Evolutionary conservation across 1,284 basidiomycete genomes (phyloP), one percentile per base, ranked within the genome.

Genomic region (Anthracocystis walkeri): DNA sequence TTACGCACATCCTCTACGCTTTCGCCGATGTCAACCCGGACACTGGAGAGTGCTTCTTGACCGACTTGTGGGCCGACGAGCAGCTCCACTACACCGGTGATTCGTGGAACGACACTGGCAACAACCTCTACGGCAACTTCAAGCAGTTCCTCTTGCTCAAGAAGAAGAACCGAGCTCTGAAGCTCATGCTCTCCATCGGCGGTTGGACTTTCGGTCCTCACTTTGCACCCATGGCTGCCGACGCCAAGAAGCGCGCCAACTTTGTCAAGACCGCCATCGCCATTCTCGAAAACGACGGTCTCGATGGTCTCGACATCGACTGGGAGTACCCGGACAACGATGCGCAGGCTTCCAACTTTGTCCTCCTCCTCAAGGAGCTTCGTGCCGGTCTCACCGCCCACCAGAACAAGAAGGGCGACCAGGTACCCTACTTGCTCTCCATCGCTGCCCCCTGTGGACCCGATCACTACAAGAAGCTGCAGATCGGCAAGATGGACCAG

Each of bases 121-220:
- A 92, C 90, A 93, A 94, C 81, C 86, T 94, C 8, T 94, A 94
- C 78, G 94, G 94, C 4, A 93, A 92, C 86, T 87, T 97, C 77
- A 94, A 95, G 87, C 93, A 93, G 82, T 89, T 94, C 61, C 93
- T 94, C 83, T 87, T 92, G 48, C 82, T 93, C 75, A 96, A 95
- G 87, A 87, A 93, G 74, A 84, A 89, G 77, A 88, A 97, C 77
- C 90, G 90, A 1, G 76, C 79, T 21, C 76, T 86, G 29, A 87
- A 87, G 58, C 62, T 86, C 18, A 75, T 86, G 40, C 79, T 87
- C n/a, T 82, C 78, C 20, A 82, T 87, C 51, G 86, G 86, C 5
- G 86, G 86, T 5, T 86, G 86, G 84, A 78, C 82, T n/a, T 83
- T 82, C 57, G 83, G 81, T 21, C 72, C 81, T 29, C 81, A 84